These are phyloP conservation scores for Geum urbanum DNA, from an alignment of 306 rosid species.

Conservation along the genomic window DNA sequence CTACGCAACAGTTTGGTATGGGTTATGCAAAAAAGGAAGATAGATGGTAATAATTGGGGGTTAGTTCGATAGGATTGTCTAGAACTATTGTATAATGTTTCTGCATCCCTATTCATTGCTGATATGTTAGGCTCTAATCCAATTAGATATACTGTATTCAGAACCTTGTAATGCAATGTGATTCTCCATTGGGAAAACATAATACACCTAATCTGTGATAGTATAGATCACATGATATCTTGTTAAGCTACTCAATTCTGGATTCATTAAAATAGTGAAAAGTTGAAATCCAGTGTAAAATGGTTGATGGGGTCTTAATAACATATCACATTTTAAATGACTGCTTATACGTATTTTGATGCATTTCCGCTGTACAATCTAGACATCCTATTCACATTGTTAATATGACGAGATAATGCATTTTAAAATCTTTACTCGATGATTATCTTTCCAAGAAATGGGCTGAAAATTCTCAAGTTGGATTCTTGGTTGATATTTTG, in stretches of 20 bases:
- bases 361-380: neutral
- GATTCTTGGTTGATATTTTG: constrained; percentile 31
- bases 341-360: neutral
- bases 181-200: neutral
- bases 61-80: neutral
- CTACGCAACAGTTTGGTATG: neutral
- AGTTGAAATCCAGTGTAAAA: constrained; percentile 4
- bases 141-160: neutral
- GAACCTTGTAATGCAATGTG: neutral
- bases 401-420: neutral
- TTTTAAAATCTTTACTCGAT: too few species aligned
- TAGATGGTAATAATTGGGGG: neutral
- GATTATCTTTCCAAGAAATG: neutral
- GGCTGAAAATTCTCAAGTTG: constrained; percentile 25
- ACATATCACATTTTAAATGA: constrained; percentile 4
- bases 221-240: neutral
- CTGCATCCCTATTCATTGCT: neutral
- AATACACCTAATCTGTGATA: neutral
- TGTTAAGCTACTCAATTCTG: neutral
- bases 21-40: neutral
- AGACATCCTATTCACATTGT: neutral
- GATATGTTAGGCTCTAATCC: neutral
- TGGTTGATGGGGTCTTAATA: neutral
- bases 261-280: neutral
- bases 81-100: too few species aligned